Evolutionary conservation across 257 asterid species (phyloP).

Genomic region (Ocimum tenuiflorum): DNA sequence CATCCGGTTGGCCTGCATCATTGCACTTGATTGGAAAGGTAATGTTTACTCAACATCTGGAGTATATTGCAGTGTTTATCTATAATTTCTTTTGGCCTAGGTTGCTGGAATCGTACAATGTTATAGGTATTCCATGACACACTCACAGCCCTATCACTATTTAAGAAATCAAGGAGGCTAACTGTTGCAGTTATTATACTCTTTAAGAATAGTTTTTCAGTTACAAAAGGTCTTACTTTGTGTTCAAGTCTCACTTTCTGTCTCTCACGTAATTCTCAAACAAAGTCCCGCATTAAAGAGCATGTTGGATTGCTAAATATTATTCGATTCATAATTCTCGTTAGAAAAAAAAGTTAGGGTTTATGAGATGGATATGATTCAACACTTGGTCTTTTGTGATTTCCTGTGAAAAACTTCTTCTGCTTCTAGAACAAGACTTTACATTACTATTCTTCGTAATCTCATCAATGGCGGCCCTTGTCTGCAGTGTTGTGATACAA

Average conservation of each 20-base stretch:
- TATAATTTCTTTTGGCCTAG: background rate
- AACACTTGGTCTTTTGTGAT: background rate
- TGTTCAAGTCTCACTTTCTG: background rate
- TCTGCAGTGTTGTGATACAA: too few species aligned
- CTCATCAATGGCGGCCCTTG: too few species aligned
- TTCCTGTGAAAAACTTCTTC: conserved; percentile 1
- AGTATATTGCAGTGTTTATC: background rate
- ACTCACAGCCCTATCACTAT: background rate
- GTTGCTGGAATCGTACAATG: background rate
- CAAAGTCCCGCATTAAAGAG: background rate
- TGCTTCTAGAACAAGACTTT: background rate
- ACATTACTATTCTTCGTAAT: too few species aligned
- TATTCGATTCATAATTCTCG: background rate
- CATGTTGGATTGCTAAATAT: background rate
- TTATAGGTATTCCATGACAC: background rate
- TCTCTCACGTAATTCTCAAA: background rate
- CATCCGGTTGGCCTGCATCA: conserved; percentile 93
- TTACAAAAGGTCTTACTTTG: background rate
- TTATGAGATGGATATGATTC: background rate
- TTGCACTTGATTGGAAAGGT: conserved; percentile 98
- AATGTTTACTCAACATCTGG: background rate
- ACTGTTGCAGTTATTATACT: background rate
- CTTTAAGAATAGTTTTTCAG: background rate
- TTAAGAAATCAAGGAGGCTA: background rate
- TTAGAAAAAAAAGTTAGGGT: background rate